Evolutionary conservation across 2,329 filamentous ascomycete species (phyloP), one percentile per base, ranked within the genome.

Genomic region (Alternaria ventricosa): DNA sequence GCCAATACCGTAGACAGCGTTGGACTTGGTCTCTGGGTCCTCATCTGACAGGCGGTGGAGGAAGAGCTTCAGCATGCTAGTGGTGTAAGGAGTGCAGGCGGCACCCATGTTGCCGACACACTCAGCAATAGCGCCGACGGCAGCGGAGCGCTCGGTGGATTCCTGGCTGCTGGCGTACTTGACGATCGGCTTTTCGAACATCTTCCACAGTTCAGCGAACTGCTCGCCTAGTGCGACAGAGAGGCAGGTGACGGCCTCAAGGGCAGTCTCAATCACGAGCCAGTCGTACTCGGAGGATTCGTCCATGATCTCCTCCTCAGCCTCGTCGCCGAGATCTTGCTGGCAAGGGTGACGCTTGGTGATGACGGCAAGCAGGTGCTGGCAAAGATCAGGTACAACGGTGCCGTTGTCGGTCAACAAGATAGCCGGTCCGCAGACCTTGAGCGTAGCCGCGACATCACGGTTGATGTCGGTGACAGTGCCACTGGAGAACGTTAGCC

Each of bases 231-330:
- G 89, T 30, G 93, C 93, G 50, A 89, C 88, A 20, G 94, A 90
- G 44, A 98, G 87, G 41, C 92, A 93, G 55, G 93, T 93, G 55
- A 97, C 86, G 50, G 97, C 93, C 70, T 98, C 96, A 59, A 98
- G 88, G 36, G 93, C 94, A 10, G 94, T 97, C 83, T 99, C 96
- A 58, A 98, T 91, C 55, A 97, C 91, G 18, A 97, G 88, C 96
- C 96, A 98, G 84, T 98, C 96, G 75, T 97, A 97, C 83, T 99
- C 96, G 3, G 95, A 97, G 28, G 91, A 92, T 78, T 94, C 95
- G 54, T 89, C 85, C 12, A 85, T 79, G 57, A 84, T 84, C 53
- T 92, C 88, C 60, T 92, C 88, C 10, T 89, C 84, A n/a, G 90
- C 89, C 66, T 91, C 88, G 71, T 95, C 94, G 60, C 91, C 92